Evolutionary conservation across 371 early-diverging fungal genomes (phyloP).

Genomic region (Rhizopus arrhizus): DNA sequence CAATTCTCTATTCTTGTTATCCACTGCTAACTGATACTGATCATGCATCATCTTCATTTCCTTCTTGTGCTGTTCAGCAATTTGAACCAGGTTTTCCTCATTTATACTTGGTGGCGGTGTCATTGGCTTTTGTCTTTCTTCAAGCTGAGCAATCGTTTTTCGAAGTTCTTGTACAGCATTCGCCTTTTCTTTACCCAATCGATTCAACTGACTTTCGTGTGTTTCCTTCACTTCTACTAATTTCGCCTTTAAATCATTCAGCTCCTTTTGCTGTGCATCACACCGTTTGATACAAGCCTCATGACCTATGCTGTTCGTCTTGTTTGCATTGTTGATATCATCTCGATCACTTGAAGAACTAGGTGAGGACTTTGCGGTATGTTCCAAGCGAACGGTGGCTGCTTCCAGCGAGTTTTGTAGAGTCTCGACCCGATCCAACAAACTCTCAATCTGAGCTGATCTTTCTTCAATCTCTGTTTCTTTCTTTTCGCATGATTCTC

Average conservation of each 20-base stretch:
- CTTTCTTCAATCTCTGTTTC: slow-evolving; percentile 27
- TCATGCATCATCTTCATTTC: slow-evolving; percentile 37
- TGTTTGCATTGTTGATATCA: slow-evolving; percentile 8
- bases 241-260: slow-evolving; percentile 30
- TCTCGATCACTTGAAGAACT: slow-evolving; percentile 18
- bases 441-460: slow-evolving; percentile 33
- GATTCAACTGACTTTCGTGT: slow-evolving; percentile 33
- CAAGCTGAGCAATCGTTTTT: slow-evolving; percentile 14
- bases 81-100: slow-evolving; percentile 23
- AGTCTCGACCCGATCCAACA: slow-evolving; percentile 36
- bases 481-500: slow-evolving; percentile 17
- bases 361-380: slow-evolving; percentile 29
- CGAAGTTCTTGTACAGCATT: slow-evolving; percentile 25
- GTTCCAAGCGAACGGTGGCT: slow-evolving; percentile 42
- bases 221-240: slow-evolving; percentile 30
- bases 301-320: slow-evolving; percentile 11
- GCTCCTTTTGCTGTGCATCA: slow-evolving; percentile 35
- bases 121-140: slow-evolving; percentile 9
- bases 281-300: slow-evolving; percentile 28
- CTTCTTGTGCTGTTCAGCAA: slow-evolving; percentile 43
- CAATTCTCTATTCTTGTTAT: slow-evolving; percentile 42
- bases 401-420: slow-evolving; percentile 45
- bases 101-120: background rate
- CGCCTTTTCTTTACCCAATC: slow-evolving; percentile 41
- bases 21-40: slow-evolving; percentile 40